Conservation (phyloP, 164 flowering plant species). For the Nymphaea colorata region DNA sequence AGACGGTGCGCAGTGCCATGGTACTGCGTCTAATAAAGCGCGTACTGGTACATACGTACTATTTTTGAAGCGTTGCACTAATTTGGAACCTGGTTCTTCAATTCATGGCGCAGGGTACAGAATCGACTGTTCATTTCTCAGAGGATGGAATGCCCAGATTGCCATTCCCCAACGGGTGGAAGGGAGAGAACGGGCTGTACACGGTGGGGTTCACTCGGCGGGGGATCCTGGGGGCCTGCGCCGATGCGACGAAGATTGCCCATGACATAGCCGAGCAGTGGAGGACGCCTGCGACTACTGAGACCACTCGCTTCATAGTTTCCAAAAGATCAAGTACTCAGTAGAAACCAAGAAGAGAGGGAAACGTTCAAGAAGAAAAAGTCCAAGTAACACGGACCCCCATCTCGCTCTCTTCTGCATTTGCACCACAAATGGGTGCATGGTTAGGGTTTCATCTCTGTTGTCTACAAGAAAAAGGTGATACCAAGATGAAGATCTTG, state of each 20-base stretch:
- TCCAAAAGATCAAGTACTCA: background rate
- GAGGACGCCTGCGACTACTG: conserved; percentile 6
- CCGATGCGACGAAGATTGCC: conserved; percentile 68
- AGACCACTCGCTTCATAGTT: background rate
- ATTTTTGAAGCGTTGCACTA: too few relatives aligned
- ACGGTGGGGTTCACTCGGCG: conserved; percentile 79
- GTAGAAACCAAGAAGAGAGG: too few relatives aligned
- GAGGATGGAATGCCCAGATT: conserved; percentile 75
- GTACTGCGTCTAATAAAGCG: too few relatives aligned
- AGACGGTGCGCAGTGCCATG: too few relatives aligned
- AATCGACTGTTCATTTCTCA: conserved; percentile 35
- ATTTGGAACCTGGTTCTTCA: too few relatives aligned
- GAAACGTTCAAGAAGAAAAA: too few relatives aligned
- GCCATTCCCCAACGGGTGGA: conserved; percentile 83
- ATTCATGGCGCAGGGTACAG: conserved; percentile 34
- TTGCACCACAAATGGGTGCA: background rate
- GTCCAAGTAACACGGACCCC: too few relatives aligned
- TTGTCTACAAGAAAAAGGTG: background rate
- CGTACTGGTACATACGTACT: too few relatives aligned
- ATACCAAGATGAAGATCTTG: background rate
- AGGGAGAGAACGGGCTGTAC: conserved; percentile 63
- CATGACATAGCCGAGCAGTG: conserved; percentile 50
- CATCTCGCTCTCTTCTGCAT: background rate
- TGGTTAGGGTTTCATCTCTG: background rate
- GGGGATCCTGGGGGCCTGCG: conserved; percentile 64